Conservation (phyloP, 2,329 filamentous ascomycete genomes). For the Aspergillus awamori region DNA sequence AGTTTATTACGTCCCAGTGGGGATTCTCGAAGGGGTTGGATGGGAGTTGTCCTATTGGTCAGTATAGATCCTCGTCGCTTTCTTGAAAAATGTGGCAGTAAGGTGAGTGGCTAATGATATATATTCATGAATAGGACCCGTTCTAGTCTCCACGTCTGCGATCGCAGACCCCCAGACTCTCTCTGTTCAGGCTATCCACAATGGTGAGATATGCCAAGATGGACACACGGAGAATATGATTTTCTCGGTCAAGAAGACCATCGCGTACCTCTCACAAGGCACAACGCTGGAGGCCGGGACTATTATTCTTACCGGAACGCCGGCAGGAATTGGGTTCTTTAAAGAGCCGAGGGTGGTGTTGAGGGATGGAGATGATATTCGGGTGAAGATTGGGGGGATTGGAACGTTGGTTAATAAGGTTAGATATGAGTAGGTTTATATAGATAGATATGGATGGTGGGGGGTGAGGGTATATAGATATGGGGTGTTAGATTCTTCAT, state of each 20-base stretch:
- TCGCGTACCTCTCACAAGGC: constrained; percentile 42
- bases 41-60: constrained; percentile 30
- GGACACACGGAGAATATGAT: constrained; percentile 38
- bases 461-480: too few species aligned
- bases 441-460: too few species aligned
- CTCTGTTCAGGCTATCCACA: constrained; percentile 38
- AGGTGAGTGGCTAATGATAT: background rate
- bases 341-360: constrained; percentile 45
- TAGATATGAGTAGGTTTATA: constrained; percentile 32
- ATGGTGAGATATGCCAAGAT: constrained; percentile 40
- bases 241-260: constrained; percentile 41
- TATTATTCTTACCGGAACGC: constrained; percentile 47
- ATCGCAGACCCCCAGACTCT: constrained; percentile 40
- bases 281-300: constrained; percentile 45
- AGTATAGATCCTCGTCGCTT: background rate
- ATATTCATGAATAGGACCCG: constrained; percentile 34
- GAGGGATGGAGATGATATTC: constrained; percentile 42
- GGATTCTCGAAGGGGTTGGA: constrained; percentile 41
- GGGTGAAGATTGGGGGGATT: constrained; percentile 42
- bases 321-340: constrained; percentile 48
- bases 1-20: constrained; percentile 43
- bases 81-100: too few species aligned
- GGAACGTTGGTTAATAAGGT: constrained; percentile 45
- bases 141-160: constrained; percentile 35
- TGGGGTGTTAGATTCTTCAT: too few species aligned